Conservation (phyloP, 192 early-diverging fungal genomes). For the Backusella morwellensis region DNA sequence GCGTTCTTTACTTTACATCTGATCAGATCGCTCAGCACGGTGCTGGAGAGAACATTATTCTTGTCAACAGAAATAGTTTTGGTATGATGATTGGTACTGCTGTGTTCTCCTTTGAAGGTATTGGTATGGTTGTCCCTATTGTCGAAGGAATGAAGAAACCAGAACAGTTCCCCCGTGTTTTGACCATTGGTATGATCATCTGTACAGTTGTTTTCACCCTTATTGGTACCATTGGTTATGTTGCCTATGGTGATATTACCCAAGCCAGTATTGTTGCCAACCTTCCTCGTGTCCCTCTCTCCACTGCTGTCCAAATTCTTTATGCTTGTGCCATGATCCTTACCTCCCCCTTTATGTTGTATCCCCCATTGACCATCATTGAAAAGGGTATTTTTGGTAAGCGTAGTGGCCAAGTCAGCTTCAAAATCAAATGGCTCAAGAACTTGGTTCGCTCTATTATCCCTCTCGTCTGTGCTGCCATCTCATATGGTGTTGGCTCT, state of each 20-base stretch:
- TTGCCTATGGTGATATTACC: slow-evolving; percentile 72
- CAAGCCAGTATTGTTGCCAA: slow-evolving; percentile 79
- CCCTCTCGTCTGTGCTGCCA: slow-evolving; percentile 57
- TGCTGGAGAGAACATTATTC: slow-evolving; percentile 44
- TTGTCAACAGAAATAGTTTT: slow-evolving; percentile 61
- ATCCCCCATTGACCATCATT: slow-evolving; percentile 76
- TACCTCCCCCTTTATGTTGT: slow-evolving; percentile 58
- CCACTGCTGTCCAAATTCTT: slow-evolving; percentile 65
- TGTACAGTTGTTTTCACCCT: slow-evolving; percentile 65
- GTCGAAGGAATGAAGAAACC: slow-evolving; percentile 80
- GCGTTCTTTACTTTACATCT: slow-evolving; percentile 56
- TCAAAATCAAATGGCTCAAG: slow-evolving; percentile 65
- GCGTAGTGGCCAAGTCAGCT: slow-evolving; percentile 32
- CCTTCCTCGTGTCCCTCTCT: slow-evolving; percentile 55
- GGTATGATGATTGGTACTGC: slow-evolving; percentile 69
- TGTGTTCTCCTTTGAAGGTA: slow-evolving; percentile 47
- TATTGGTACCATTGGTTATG: slow-evolving; percentile 72
- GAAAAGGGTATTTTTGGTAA: slow-evolving; percentile 69
- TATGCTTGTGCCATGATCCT: slow-evolving; percentile 86
- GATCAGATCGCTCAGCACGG: slow-evolving; percentile 48
- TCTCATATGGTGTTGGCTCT: slow-evolving; percentile 64
- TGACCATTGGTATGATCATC: slow-evolving; percentile 62
- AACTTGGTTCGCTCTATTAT: slow-evolving; percentile 64
- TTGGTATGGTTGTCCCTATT: slow-evolving; percentile 53
- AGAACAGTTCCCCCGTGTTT: slow-evolving; percentile 67